Evolutionary conservation across 768 basidiomycete genomes (phyloP).

Genomic region (Leucosporidium yakuticum): DNA sequence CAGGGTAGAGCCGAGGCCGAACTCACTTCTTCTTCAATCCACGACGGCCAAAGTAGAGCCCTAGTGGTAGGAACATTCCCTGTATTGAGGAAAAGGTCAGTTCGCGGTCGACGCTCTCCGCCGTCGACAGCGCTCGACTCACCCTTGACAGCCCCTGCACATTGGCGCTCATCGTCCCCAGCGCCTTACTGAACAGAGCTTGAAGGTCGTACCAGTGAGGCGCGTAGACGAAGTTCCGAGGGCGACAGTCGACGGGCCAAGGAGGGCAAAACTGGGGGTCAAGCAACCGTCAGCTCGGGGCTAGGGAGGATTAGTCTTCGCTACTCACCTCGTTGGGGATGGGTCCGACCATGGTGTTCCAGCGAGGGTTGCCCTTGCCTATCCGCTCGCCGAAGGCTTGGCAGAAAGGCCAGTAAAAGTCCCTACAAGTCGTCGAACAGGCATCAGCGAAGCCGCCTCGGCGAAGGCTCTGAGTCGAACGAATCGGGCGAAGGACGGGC

Average conservation of each 20-base stretch:
- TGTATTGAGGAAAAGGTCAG: neutral
- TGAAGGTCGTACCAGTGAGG: constrained; percentile 92
- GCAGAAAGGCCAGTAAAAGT: constrained; percentile 75
- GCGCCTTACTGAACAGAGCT: constrained; percentile 71
- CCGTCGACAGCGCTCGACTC: constrained; percentile 28
- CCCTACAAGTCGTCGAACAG: constrained; percentile 38
- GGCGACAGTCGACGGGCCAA: constrained; percentile 63
- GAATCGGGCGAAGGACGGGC: too few relatives aligned
- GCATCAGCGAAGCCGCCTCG: too few relatives aligned
- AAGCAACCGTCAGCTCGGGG: neutral
- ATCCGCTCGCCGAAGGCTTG: constrained; percentile 62
- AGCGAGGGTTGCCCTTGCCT: constrained; percentile 50
- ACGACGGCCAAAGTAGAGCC: constrained; percentile 33
- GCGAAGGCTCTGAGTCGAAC: too few relatives aligned
- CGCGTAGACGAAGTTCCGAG: constrained; percentile 61
- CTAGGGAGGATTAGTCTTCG: neutral
- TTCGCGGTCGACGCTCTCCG: too few relatives aligned
- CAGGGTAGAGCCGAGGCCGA: neutral
- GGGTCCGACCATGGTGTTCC: constrained; percentile 63
- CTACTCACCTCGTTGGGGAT: constrained; percentile 81
- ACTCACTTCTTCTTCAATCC: constrained; percentile 33
- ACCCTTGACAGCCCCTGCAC: constrained; percentile 88
- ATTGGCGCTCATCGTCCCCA: constrained; percentile 80
- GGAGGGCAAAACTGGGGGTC: constrained; percentile 61
- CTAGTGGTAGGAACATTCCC: constrained; percentile 31